Percentiles rank a stretch among this genome's conserved stretches.
These are phyloP conservation scores for Eutypa lata DNA, from an alignment of 2,329 filamentous ascomycete genomes.

Conservation along the genomic window DNA sequence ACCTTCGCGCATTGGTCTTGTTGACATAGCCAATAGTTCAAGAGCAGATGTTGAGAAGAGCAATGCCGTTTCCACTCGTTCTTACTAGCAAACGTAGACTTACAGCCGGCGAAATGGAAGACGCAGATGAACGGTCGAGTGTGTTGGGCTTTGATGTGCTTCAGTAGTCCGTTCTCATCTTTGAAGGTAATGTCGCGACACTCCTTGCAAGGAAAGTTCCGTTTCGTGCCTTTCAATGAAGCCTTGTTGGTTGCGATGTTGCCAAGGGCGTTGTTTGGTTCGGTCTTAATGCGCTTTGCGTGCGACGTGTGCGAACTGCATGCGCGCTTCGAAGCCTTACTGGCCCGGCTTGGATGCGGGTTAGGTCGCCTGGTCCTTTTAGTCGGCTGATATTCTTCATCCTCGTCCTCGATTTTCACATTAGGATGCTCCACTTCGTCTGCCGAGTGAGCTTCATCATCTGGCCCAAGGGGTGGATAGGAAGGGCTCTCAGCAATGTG, in stretches of 20 bases:
- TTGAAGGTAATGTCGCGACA: slow-evolving; percentile 41
- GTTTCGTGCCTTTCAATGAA: slow-evolving; percentile 19
- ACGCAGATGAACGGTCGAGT: slow-evolving; percentile 70
- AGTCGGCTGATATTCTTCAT: slow-evolving; percentile 23
- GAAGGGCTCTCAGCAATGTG: slow-evolving; percentile 12
- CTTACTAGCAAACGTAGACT: slow-evolving; percentile 70
- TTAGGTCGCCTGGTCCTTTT: slow-evolving; percentile 14
- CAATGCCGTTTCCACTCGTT: slow-evolving; percentile 97
- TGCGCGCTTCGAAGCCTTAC: slow-evolving; percentile 22
- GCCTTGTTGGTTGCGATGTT: slow-evolving; percentile 14
- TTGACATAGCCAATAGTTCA: slow-evolving; percentile 73
- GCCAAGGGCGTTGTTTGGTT: slow-evolving; percentile 9
- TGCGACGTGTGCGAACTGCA: slow-evolving; percentile 10
- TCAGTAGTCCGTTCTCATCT: slow-evolving; percentile 42
- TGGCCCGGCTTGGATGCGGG: slow-evolving; percentile 10
- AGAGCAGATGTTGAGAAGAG: slow-evolving; percentile 72
- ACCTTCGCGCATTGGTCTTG: slow-evolving; percentile 51
- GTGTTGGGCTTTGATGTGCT: slow-evolving; percentile 51
- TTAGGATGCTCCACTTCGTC: slow-evolving; percentile 15
- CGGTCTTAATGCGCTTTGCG: slow-evolving; percentile 23
- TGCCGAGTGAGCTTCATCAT: slow-evolving; percentile 13
- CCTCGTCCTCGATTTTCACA: slow-evolving; percentile 17
- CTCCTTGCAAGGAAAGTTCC: slow-evolving; percentile 31
- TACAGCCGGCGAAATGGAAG: slow-evolving; percentile 75
- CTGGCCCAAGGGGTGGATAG: slow-evolving; percentile 14